Evolutionary conservation across 495 filamentous ascomycete species (phyloP).

Genomic region (Annulohypoxylon nitens): DNA sequence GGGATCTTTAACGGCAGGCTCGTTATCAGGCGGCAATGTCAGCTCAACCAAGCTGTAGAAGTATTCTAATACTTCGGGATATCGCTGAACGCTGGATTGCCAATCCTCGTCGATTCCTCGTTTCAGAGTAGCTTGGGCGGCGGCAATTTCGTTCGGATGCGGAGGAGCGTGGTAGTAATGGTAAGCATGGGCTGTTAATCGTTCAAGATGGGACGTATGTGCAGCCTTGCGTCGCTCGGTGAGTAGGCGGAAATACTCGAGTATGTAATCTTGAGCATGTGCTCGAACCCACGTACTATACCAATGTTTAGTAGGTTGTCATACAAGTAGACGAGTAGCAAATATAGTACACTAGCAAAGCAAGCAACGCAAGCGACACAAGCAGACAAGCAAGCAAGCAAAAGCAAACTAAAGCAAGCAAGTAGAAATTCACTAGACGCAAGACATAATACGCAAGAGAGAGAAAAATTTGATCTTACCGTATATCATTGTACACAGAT

Average conservation of each 20-base stretch:
- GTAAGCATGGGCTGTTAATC: conserved; percentile 68
- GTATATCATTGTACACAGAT: conserved; percentile 71
- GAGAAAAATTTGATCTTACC: conserved; percentile 57
- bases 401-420: conserved; percentile 1
- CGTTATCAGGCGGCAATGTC: conserved; percentile 67
- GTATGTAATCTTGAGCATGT: conserved; percentile 77
- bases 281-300: conserved; percentile 75
- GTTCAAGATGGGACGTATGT: conserved; percentile 67
- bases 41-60: conserved; percentile 75
- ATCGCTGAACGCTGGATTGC: conserved; percentile 74
- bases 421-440: conserved; percentile 18
- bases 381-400: not conserved
- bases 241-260: conserved; percentile 73
- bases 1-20: conserved; percentile 66
- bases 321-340: conserved; percentile 5
- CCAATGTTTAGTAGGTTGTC: conserved; percentile 44
- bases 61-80: conserved; percentile 80
- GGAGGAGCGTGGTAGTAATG: conserved; percentile 68
- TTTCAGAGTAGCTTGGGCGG: conserved; percentile 71
- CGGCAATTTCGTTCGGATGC: conserved; percentile 68
- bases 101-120: conserved; percentile 81
- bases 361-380: not conserved
- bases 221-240: conserved; percentile 70
- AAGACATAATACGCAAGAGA: conserved; percentile 22
- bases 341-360: not conserved